phyloP scores from a whole-genome alignment of 2,329 filamentous ascomycete species.

The Fonsecaea multimorphosa region DNA sequence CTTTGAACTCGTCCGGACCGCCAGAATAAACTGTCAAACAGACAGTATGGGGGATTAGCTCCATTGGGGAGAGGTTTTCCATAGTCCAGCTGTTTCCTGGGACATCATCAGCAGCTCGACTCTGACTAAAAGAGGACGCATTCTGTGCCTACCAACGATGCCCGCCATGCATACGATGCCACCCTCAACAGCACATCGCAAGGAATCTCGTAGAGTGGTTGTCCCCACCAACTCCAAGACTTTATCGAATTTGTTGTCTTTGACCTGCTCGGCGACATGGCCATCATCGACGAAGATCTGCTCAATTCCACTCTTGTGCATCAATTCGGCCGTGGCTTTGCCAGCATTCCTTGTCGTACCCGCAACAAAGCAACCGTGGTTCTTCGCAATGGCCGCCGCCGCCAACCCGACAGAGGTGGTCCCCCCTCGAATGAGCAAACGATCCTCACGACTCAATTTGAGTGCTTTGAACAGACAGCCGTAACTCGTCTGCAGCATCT shows the following conservation, averaged over 20 bases:
- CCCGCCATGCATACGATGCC: conserved; percentile 56
- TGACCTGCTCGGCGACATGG: conserved; percentile 47
- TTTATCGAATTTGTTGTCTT: conserved; percentile 47
- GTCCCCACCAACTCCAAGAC: conserved; percentile 56
- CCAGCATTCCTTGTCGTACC: conserved; percentile 50
- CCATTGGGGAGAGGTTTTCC: conserved; percentile 52
- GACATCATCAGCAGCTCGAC: background rate
- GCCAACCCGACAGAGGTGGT: conserved; percentile 58
- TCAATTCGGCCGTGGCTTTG: conserved; percentile 43
- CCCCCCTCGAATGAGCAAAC: conserved; percentile 56
- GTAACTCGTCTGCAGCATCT: conserved; percentile 60
- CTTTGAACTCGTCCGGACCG: conserved; percentile 49
- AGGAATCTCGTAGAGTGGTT: conserved; percentile 52
- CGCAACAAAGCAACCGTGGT: conserved; percentile 48
- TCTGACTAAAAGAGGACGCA: background rate
- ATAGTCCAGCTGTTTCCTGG: conserved; percentile 48
- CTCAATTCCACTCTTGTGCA: conserved; percentile 51
- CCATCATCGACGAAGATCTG: conserved; percentile 55
- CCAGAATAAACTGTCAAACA: conserved; percentile 53
- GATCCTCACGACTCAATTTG: conserved; percentile 49
- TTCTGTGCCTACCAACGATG: conserved; percentile 46
- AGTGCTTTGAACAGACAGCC: conserved; percentile 52
- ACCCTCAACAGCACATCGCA: conserved; percentile 47
- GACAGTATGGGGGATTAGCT: conserved; percentile 48
- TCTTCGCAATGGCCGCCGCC: conserved; percentile 54